Percentiles rank a stretch among this genome's conserved stretches.
phyloP scores from a whole-genome alignment of 495 filamentous ascomycete genomes.

The Recurvomyces mirabilis region DNA sequence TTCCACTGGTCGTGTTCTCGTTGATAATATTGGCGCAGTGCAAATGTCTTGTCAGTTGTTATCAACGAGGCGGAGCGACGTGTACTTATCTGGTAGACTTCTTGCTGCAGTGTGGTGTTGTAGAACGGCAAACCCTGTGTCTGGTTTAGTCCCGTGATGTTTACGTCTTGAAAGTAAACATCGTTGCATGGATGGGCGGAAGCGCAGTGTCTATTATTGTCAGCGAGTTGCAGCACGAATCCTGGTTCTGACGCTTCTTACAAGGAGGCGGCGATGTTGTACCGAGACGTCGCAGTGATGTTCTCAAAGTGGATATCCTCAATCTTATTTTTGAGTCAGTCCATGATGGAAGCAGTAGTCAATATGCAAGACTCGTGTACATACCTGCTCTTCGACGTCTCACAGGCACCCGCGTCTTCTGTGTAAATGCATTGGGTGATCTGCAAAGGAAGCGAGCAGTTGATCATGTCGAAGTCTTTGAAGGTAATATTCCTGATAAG shows the following conservation, averaged over 20 bases:
- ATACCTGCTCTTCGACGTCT: conserved; percentile 40
- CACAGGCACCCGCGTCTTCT: conserved; percentile 32
- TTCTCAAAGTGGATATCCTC: conserved; percentile 43
- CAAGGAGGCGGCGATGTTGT: conserved; percentile 44
- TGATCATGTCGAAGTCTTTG: conserved; percentile 41
- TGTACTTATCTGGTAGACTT: conserved; percentile 2
- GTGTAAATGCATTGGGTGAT: conserved; percentile 49
- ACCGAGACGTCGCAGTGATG: conserved; percentile 43
- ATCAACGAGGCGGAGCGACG: too few relatives aligned
- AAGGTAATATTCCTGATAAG: conserved; percentile 26
- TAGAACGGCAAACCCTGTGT: conserved; percentile 11
- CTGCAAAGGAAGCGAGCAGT: conserved; percentile 49
- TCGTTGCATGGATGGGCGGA: conserved; percentile 37
- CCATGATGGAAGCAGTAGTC: too few relatives aligned
- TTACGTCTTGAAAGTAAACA: conserved; percentile 39
- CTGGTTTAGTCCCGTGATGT: conserved; percentile 30
- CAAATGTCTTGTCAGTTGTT: too few relatives aligned
- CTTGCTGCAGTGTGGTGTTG: conserved; percentile 5
- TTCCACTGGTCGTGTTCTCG: conserved; percentile 15
- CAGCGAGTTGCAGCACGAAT: too few relatives aligned
- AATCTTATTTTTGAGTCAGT: too few relatives aligned
- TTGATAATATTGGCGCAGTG: conserved; percentile 19
- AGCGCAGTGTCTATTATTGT: too few relatives aligned
- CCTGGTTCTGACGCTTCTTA: too few relatives aligned
- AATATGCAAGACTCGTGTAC: too few relatives aligned